A percentile compares a stretch with the other conserved stretches of the same genome.
Evolutionary conservation across 2,329 filamentous ascomycete species (phyloP).

Genomic region (Fusarium sp.): DNA sequence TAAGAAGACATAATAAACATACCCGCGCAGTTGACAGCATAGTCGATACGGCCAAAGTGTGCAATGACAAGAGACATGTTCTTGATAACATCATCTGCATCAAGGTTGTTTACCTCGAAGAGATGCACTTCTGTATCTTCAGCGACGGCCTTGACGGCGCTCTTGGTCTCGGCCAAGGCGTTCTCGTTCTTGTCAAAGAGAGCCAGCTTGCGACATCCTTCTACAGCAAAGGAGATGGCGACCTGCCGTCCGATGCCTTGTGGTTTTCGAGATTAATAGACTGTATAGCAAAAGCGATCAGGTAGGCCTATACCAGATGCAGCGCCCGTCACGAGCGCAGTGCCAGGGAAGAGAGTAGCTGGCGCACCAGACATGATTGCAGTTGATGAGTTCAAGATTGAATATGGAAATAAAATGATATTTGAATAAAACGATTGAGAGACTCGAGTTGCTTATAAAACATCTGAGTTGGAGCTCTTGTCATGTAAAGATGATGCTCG

Average conservation of each 20-base stretch:
- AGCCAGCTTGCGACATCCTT: conserved; percentile 55
- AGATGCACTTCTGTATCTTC: conserved; percentile 30
- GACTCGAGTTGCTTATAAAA: neutral
- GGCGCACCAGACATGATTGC: conserved; percentile 8
- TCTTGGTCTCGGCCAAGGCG: conserved; percentile 47
- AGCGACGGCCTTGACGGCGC: conserved; percentile 1
- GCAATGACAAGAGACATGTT: conserved; percentile 47
- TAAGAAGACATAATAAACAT: neutral
- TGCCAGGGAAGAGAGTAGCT: conserved; percentile 42
- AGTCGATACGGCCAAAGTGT: conserved; percentile 55
- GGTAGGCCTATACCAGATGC: conserved; percentile 41
- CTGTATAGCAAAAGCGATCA: neutral
- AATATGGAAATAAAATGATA: neutral
- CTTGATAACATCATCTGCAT: conserved; percentile 47
- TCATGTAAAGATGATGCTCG: conserved; percentile 6
- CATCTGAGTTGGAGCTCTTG: neutral
- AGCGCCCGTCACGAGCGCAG: conserved; percentile 47
- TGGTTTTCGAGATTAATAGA: neutral
- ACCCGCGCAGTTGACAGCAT: conserved; percentile 57
- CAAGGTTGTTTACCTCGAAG: conserved; percentile 48
- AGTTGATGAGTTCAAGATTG: neutral
- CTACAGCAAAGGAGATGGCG: conserved; percentile 54
- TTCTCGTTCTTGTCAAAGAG: conserved; percentile 51
- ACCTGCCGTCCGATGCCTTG: conserved; percentile 36
- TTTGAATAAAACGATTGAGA: neutral